Evolutionary conservation across 2,329 filamentous ascomycete genomes (phyloP), one percentile per base, ranked within the genome.

Genomic region (Aspergillus sergii): DNA sequence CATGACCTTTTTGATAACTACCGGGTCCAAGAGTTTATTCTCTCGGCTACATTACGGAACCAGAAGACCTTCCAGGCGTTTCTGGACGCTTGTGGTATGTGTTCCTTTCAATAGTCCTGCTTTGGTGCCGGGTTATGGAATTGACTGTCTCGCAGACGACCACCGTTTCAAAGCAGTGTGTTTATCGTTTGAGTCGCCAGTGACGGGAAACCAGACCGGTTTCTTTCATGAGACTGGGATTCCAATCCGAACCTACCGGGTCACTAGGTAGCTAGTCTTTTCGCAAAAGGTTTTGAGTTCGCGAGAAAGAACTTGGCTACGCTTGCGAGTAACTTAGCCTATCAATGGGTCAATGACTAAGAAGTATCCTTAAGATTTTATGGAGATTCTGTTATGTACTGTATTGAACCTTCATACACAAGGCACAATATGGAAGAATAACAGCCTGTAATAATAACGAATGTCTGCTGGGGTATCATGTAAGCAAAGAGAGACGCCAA

Each of bases 21-120:
- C 64, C 74, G 80, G 19, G 70, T 80, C 34, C 73, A 86, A 54
- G 71, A 83, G 51, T 84, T 88, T 53, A 76, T 90, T 61, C 85
- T 90, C 65, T 83, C 87, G 3, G 84, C 86, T 16, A 87, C 87
- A 0, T 81, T 90, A 59, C 84, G 88, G 60, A 90, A 89, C 63
- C 79, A 83, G 60, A 78, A 87, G 58, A 90, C 88, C 0, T 89
- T 89, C 73, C 80, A 84, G 68, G 78, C 81, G 30, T 89, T 90
- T 70, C 72, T 83, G 67, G 76, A 82, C 61, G 83, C 83, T 61
- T 89, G 87, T 75, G 76, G 88, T 89, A 77, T 72, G 86, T 73
- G 43, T 46, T 46, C 14, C n/a, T 7, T 36, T 34, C 34, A 50
- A 14, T 55, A 48, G 26, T 53, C 21, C 41, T 36, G 16, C 43